phyloP scores from a whole-genome alignment of 1,284 basidiomycete species.

The Apiotrichum brassicae region DNA sequence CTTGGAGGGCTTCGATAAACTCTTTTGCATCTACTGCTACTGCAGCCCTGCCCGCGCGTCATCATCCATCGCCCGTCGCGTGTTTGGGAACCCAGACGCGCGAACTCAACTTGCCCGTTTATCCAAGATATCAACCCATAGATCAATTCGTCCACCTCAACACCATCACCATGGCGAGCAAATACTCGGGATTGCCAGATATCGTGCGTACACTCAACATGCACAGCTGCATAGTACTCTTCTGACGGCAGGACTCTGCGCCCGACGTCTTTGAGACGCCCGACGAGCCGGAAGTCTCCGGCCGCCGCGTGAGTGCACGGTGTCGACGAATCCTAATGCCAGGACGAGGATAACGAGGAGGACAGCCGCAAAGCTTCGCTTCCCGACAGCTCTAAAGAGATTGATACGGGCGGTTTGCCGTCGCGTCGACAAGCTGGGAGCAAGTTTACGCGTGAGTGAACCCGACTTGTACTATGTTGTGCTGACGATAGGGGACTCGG shows the following conservation, averaged over 20 bases:
- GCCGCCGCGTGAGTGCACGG: conserved; percentile 24
- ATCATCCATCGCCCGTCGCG: no score
- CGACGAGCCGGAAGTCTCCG: conserved; percentile 50
- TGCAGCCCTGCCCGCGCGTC: no score
- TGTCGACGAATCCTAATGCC: not conserved
- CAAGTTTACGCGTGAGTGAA: not conserved
- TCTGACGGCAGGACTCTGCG: conserved; percentile 65
- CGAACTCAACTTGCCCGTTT: not conserved
- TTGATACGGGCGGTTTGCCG: conserved; percentile 8
- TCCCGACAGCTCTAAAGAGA: not conserved
- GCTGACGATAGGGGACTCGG: not conserved
- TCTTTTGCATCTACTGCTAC: no score
- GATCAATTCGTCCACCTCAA: not conserved
- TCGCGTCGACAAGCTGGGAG: conserved; percentile 3
- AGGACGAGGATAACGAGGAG: conserved; percentile 16
- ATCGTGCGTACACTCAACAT: conserved; percentile 58
- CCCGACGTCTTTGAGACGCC: conserved; percentile 89
- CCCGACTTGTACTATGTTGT: not conserved
- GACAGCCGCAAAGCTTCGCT: conserved; percentile 1
- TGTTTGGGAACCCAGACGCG: no score
- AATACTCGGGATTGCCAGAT: conserved; percentile 83
- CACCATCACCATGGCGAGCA: conserved; percentile 47
- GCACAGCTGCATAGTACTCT: no score
- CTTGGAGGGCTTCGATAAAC: no score
- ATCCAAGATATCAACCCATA: not conserved